Percentiles rank a stretch among this genome's conserved stretches.
These are phyloP conservation scores for Penicillium parvum DNA, from an alignment of 495 filamentous ascomycete genomes.

Conservation along the genomic window DNA sequence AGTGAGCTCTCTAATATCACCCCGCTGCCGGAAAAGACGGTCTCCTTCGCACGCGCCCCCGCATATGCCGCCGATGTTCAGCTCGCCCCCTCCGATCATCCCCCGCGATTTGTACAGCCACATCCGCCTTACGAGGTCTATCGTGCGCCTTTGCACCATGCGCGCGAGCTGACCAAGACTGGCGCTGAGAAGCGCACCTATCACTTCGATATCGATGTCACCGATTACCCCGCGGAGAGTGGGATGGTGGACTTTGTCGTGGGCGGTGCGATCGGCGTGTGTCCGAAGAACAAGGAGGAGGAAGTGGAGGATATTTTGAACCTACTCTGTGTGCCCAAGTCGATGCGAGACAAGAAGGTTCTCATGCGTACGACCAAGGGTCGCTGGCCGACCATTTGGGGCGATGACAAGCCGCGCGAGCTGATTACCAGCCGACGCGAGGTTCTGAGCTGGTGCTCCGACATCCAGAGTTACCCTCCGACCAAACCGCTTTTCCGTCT, in stretches of 20 bases:
- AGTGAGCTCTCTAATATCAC: constrained; percentile 65
- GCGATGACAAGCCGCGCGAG: constrained; percentile 78
- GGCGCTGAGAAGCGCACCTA: constrained; percentile 96
- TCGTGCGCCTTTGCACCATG: constrained; percentile 73
- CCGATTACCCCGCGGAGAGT: constrained; percentile 82
- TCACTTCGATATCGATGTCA: constrained; percentile 95
- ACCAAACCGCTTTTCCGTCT: constrained; percentile 84
- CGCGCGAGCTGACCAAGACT: constrained; percentile 79
- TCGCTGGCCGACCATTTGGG: constrained; percentile 97
- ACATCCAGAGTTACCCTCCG: constrained; percentile 87
- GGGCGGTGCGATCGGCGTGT: constrained; percentile 90
- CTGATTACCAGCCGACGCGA: constrained; percentile 85
- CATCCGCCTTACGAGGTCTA: constrained; percentile 90
- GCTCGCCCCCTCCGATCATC: constrained; percentile 50
- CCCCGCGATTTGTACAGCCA: constrained; percentile 88
- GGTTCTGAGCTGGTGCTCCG: constrained; percentile 89
- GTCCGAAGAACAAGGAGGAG: constrained; percentile 74
- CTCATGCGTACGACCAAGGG: constrained; percentile 72
- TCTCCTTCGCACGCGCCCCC: constrained; percentile 56
- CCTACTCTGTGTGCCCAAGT: constrained; percentile 68
- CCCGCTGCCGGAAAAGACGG: constrained; percentile 67
- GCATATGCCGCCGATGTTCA: constrained; percentile 30
- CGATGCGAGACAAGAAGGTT: constrained; percentile 75
- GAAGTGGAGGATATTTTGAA: constrained; percentile 82
- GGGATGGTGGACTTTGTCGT: constrained; percentile 90